Evolutionary conservation across 805 yeast genomes (phyloP).

Genomic region (Monosporozyma yasuniensis): DNA sequence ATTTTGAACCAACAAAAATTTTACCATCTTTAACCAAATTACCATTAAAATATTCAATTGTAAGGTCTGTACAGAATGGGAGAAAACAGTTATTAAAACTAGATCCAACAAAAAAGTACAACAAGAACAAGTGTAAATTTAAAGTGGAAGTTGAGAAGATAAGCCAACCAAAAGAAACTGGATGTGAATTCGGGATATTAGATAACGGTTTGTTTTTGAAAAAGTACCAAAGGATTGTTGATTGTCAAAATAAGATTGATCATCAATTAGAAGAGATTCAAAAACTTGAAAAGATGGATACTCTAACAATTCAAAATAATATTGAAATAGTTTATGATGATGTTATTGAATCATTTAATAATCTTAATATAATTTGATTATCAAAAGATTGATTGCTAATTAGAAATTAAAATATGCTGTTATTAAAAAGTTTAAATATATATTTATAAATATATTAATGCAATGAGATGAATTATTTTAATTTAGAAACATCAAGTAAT

Average conservation of each 20-base stretch:
- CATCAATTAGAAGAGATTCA: not conserved
- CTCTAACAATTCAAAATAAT: not conserved
- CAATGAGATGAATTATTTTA: not conserved
- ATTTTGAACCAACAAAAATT: not conserved
- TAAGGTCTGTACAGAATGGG: not conserved
- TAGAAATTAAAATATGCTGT: not conserved
- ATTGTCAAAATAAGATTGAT: not conserved
- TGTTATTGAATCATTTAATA: not conserved
- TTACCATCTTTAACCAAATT: not conserved
- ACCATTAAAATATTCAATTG: not conserved
- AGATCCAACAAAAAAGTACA: not conserved
- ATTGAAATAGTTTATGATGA: not conserved
- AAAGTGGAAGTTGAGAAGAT: not conserved
- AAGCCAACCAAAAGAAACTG: not conserved
- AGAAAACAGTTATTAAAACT: not conserved
- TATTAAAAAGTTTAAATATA: not conserved
- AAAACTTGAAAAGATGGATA: not conserved
- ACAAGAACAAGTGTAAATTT: not conserved
- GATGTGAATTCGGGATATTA: too few species aligned
- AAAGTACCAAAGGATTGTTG: not conserved
- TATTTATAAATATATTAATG: not conserved
- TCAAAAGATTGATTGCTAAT: too few species aligned
- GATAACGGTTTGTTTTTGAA: not conserved
- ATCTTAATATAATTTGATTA: not conserved
- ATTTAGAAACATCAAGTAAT: slow-evolving; percentile 8